A percentile compares a stretch with the other conserved stretches of the same genome.
These are phyloP conservation scores for Nevesoporus exiguus DNA, from an alignment of 768 basidiomycete genomes.

Conservation along the genomic window DNA sequence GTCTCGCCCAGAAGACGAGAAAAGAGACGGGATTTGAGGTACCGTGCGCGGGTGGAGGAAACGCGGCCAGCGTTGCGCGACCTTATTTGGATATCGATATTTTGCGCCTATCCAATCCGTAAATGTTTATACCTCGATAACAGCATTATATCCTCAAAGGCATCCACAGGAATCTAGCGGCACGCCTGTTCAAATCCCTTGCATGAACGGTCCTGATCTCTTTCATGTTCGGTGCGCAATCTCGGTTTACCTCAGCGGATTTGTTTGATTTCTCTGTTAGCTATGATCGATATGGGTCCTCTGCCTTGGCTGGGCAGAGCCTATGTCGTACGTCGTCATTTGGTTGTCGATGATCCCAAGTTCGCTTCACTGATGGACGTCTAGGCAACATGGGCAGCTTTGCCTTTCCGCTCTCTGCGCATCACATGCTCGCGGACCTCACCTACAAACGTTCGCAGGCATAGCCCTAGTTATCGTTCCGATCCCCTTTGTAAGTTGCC, in stretches of 20 bases:
- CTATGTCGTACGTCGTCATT: conserved; percentile 43
- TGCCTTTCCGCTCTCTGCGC: conserved; percentile 60
- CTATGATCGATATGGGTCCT: conserved; percentile 59
- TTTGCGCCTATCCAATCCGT: conserved; percentile 69
- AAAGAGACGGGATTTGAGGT: conserved; percentile 63
- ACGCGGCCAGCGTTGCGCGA: conserved; percentile 51
- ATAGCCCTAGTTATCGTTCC: conserved; percentile 51
- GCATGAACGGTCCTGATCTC: not conserved
- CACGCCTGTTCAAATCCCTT: not conserved
- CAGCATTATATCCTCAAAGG: not conserved
- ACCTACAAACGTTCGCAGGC: conserved; percentile 55
- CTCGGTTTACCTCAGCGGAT: not conserved
- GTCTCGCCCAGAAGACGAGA: conserved; percentile 56
- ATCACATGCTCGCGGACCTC: conserved; percentile 53
- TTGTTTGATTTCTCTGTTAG: conserved; percentile 16
- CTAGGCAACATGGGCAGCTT: conserved; percentile 48
- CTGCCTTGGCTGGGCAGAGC: conserved; percentile 63
- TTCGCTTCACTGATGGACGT: not conserved
- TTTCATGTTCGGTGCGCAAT: conserved; percentile 45
- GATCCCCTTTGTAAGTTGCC: conserved; percentile 49
- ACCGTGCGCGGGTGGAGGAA: conserved; percentile 61
- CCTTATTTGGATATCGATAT: conserved; percentile 66
- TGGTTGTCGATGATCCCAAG: not conserved
- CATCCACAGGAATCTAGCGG: too few relatives aligned
- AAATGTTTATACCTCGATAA: conserved; percentile 26